Evolutionary conservation across 257 asterid species (phyloP), one percentile per base, ranked within the genome.

Genomic region (Verbena officinalis): DNA sequence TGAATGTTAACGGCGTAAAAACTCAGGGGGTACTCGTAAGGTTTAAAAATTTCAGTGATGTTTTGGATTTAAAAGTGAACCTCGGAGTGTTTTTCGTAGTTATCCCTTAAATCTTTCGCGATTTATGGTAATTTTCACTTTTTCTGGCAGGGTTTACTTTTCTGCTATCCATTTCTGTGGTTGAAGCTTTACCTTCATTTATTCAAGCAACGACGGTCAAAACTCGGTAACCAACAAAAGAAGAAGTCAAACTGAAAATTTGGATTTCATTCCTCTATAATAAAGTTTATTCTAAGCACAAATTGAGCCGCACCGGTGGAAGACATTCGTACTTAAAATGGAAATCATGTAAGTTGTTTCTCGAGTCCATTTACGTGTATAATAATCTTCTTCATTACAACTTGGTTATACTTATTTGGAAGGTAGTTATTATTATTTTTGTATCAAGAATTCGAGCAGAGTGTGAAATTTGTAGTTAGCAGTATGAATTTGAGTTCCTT

Each of bases 151-250:
- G 82, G 63, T 68, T 67, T 90, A 74, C 95, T 90, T 65, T 71
- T 81, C 70, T 69, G 79, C 69, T 93, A 93, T 67, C 99, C 97
- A 40, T 71, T 93, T 49, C 48, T 87, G 55, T 93, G 99, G 99
- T 76, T 90, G 83, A 87, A 93, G 71, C 94, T 93, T 36, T 93
- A 90, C 84, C 87, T 87, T 62, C 97, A 93, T 72, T 65, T 93
- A 62, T 90, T 90, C 80, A 86, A 83, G 84, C 99, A 87, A 74
- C 89, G 99, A 0, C 67, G 86, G 5, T 86, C 91, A 7, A 93
- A 93, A 72, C 82, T 90, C 53, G 83, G 96, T 23, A 90, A 85
- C 74, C 81, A 75, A 53, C 78, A 52, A 11, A 80, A 80, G 78
- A 87, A 79, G 85, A 90, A 86, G 82, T 54, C 48, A 55, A 79